Percentiles rank a stretch among this genome's conserved stretches.
phyloP scores from a whole-genome alignment of 108 stramenopile species.

The Halocafeteria seosinensis region DNA sequence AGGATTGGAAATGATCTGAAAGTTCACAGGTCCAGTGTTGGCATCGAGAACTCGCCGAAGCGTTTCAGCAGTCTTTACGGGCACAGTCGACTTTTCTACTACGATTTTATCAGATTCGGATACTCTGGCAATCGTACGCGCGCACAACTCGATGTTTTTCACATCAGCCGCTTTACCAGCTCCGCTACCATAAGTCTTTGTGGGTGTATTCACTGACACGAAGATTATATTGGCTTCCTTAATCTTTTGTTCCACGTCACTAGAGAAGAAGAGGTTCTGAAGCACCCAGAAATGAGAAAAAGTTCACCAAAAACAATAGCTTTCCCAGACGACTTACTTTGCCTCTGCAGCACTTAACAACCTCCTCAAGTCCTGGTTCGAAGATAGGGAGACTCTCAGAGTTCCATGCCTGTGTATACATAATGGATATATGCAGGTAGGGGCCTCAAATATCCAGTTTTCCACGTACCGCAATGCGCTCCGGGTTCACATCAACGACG shows the following conservation, averaged over 20 bases:
- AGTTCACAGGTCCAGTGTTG: conserved; percentile 67
- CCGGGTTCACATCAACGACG: too few relatives aligned
- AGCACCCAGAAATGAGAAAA: too few relatives aligned
- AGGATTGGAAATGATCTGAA: conserved; percentile 86
- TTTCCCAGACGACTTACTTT: too few relatives aligned
- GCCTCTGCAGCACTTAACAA: conserved; percentile 52
- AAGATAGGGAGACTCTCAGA: conserved; percentile 84
- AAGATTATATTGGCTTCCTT: conserved; percentile 81
- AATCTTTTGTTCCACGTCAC: conserved; percentile 78
- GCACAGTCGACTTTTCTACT: conserved; percentile 96
- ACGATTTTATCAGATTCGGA: conserved; percentile 74
- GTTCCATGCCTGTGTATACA: conserved; percentile 96
- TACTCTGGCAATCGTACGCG: conserved; percentile 87
- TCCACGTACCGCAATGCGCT: too few relatives aligned
- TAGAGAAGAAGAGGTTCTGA: conserved; percentile 88
- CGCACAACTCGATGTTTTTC: conserved; percentile 97
- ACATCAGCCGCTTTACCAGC: conserved; percentile 98
- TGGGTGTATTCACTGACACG: conserved; percentile 98
- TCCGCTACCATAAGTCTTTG: conserved; percentile 88
- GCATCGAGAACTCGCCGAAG: conserved; percentile 72
- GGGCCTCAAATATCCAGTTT: too few relatives aligned
- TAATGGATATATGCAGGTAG: too few relatives aligned
- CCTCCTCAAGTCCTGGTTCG: conserved; percentile 84
- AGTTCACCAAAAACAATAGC: too few relatives aligned
- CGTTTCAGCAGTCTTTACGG: conserved; percentile 88